Evolutionary conservation across 2,329 filamentous ascomycete species (phyloP).

Genomic region (Cadophora sp.): DNA sequence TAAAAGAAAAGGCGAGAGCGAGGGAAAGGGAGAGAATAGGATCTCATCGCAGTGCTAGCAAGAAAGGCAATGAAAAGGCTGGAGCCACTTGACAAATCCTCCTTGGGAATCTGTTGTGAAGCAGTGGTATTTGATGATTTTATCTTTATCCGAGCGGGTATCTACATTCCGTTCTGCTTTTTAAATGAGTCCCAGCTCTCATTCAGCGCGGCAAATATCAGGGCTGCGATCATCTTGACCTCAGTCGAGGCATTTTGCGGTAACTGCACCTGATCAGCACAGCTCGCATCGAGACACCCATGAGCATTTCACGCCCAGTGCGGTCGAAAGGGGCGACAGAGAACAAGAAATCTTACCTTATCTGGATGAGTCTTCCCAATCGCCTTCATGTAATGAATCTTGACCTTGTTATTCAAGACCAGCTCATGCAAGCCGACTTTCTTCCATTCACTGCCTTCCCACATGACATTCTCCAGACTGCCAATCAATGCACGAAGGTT

Average conservation of each 20-base stretch:
- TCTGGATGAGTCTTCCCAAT: conserved; percentile 99
- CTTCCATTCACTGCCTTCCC: conserved; percentile 94
- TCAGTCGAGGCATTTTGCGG: conserved; percentile 70
- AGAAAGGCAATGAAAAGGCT: no score
- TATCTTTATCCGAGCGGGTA: neutral
- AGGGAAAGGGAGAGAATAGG: no score
- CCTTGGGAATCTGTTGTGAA: neutral
- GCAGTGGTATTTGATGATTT: neutral
- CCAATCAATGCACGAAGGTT: conserved; percentile 88
- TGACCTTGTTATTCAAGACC: conserved; percentile 92
- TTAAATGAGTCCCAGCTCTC: conserved; percentile 80
- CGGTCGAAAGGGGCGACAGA: conserved; percentile 26
- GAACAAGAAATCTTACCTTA: conserved; percentile 71
- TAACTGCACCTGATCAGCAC: conserved; percentile 53
- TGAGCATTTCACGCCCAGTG: neutral
- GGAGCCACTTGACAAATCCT: neutral
- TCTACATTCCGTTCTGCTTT: conserved; percentile 67
- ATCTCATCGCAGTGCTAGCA: no score
- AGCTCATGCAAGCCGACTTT: conserved; percentile 94
- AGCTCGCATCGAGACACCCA: no score
- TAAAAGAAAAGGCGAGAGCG: no score
- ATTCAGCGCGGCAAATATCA: conserved; percentile 72
- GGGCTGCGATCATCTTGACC: conserved; percentile 68
- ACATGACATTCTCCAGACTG: conserved; percentile 87
- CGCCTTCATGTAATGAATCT: conserved; percentile 98